A percentile compares a stretch with the other conserved stretches of the same genome.
phyloP scores from a whole-genome alignment of 2,329 filamentous ascomycete species.

The Aspergillus versicolor region DNA sequence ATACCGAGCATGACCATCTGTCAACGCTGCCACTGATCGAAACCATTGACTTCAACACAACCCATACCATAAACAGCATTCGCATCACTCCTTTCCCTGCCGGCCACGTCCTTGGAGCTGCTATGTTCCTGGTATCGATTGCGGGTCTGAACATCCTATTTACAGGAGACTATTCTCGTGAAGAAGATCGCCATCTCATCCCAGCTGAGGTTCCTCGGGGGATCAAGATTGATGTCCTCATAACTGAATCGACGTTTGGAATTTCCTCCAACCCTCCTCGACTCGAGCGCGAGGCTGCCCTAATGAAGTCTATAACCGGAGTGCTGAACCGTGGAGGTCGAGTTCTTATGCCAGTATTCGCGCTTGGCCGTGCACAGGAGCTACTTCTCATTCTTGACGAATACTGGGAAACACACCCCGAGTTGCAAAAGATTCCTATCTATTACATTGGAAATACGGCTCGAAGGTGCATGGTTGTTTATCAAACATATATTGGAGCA shows the following conservation, averaged over 20 bases:
- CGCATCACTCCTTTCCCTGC: slow-evolving; percentile 96
- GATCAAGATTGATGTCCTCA: slow-evolving; percentile 91
- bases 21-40: slow-evolving; percentile 93
- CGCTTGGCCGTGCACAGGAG: slow-evolving; percentile 89
- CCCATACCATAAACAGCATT: slow-evolving; percentile 94
- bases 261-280: slow-evolving; percentile 92
- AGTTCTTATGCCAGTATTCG: slow-evolving; percentile 92
- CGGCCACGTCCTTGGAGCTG: slow-evolving; percentile 94
- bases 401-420: slow-evolving; percentile 88
- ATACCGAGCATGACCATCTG: slow-evolving; percentile 92
- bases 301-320: slow-evolving; percentile 93
- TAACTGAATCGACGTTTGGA: slow-evolving; percentile 96
- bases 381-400: slow-evolving; percentile 92
- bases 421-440: slow-evolving; percentile 87
- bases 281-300: slow-evolving; percentile 82
- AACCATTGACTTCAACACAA: slow-evolving; percentile 97
- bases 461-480: slow-evolving; percentile 96
- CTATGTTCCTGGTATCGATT: slow-evolving; percentile 98
- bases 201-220: slow-evolving; percentile 86
- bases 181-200: slow-evolving; percentile 92
- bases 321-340: slow-evolving; percentile 89
- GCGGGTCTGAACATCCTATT: slow-evolving; percentile 96
- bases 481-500: slow-evolving; percentile 94
- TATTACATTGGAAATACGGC: slow-evolving; percentile 97
- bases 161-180: slow-evolving; percentile 94